Base-by-base conservation (phyloP, 768 basidiomycete genomes). In the Phaffia australis region DNA sequence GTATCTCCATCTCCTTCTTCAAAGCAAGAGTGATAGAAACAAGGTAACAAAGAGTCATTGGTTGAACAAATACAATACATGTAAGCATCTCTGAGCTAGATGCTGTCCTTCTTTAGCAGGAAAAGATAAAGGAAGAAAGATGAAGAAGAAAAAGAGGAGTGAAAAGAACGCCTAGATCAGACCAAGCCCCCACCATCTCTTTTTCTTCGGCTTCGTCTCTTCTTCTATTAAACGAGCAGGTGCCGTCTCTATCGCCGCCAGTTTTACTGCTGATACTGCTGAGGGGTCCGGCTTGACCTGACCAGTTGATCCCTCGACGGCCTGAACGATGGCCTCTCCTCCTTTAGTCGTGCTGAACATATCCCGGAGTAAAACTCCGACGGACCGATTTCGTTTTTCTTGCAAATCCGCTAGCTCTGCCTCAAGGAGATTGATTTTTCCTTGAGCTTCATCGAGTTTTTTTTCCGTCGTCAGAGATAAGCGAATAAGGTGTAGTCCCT, bases 401-500 rank as follows among this genome's bases (percentile, higher is more conserved):
- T 60, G 59, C 1, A 60, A 25, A 27, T 21, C 32, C 23, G 46
- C 46, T 23, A 60, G 59, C 25, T 60, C 59, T 6, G 59, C 32
- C 25, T 60, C 59, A 23, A 60, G 59, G 18, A 49, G 9, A 15
- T 23, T 29, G 59, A 60, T 32, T 15, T 60, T 46, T 2, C 9
- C 7, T n/a, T 42, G 19, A 21, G 50, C 46, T 8, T 46, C 21
- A 46, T 48, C 46, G 29, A 60, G 47, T 27, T 48, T 18, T 21
- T 25, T 35, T 46, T 60, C 59, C 42, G 59, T 25, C 32, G 59
- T 48, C n/a, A 60, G 59, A 18, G 46, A 46, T 46, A 60, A 23
- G n/a, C 59, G 59, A 27, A 60, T 46, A 23, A 60, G 59, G 4
- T 60, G 59, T 27, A 60, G 59, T 27, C 46, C 59, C 59, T 60